Evolutionary conservation across 2,329 filamentous ascomycete species (phyloP).

Genomic region (Aspergillus sp.): DNA sequence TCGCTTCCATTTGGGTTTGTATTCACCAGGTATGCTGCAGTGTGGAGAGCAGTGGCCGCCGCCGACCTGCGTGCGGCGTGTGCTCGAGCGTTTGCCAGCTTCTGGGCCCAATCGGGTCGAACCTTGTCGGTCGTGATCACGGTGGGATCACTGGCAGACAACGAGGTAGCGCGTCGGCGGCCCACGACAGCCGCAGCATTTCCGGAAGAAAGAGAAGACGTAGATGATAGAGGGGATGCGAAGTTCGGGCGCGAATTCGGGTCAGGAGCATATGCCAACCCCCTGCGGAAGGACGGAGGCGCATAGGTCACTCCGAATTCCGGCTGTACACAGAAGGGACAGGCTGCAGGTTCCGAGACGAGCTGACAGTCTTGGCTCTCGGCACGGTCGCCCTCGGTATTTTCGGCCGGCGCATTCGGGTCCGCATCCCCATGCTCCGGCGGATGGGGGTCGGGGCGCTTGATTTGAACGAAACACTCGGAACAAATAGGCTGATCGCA

Average conservation of each 20-base stretch:
- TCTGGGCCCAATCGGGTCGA: conserved; percentile 90
- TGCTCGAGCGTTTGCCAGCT: conserved; percentile 78
- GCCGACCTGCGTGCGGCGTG: conserved; percentile 85
- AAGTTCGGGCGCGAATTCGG: conserved; percentile 50
- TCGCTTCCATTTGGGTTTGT: conserved; percentile 45
- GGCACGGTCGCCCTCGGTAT: conserved; percentile 35
- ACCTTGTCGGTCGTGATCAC: conserved; percentile 93
- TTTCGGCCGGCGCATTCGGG: conserved; percentile 33
- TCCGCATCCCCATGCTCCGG: conserved; percentile 68
- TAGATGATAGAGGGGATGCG: conserved; percentile 78
- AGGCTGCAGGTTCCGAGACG: conserved; percentile 86
- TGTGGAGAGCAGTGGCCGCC: conserved; percentile 90
- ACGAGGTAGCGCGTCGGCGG: conserved; percentile 62
- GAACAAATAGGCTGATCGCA: conserved; percentile 97
- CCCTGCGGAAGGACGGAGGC: conserved; percentile 81
- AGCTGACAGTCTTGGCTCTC: conserved; percentile 58
- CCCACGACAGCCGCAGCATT: conserved; percentile 37
- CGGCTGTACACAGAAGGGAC: conserved; percentile 90
- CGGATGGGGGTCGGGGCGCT: conserved; percentile 85
- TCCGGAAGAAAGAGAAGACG: conserved; percentile 70
- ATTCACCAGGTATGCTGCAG: conserved; percentile 87
- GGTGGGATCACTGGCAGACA: conserved; percentile 79
- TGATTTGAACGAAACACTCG: conserved; percentile 98
- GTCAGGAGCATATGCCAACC: conserved; percentile 67
- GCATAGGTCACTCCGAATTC: conserved; percentile 98